Evolutionary conservation across 805 yeast genomes (phyloP).

Genomic region (Hanseniaspora mollemarum): DNA sequence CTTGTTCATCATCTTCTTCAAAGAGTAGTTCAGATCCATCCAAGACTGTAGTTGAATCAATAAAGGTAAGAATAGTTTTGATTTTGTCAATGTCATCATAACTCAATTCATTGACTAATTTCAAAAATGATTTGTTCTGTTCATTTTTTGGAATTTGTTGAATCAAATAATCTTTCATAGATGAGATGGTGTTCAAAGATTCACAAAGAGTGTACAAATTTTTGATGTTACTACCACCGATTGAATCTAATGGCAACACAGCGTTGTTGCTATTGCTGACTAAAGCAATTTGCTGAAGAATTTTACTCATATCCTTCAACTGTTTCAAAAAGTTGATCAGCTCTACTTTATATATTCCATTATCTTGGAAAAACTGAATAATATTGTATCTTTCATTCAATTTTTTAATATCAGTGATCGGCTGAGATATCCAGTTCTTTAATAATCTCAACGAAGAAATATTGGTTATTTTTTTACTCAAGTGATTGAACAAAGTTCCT

Average conservation of each 20-base stretch:
- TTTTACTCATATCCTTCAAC: constrained; percentile 48
- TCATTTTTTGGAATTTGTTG: neutral
- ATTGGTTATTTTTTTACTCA: constrained; percentile 60
- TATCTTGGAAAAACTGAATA: constrained; percentile 35
- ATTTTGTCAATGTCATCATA: constrained; percentile 17
- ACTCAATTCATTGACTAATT: neutral
- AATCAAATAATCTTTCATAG: neutral
- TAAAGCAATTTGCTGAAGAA: constrained; percentile 47
- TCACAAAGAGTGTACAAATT: neutral
- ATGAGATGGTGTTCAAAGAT: neutral
- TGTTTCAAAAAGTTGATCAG: constrained; percentile 28
- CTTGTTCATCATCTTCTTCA: constrained; percentile 22
- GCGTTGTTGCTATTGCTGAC: constrained; percentile 28
- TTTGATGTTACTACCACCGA: neutral
- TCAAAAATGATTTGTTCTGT: neutral
- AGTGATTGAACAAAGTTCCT: constrained; percentile 61
- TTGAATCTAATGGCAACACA: neutral
- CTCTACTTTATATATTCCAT: constrained; percentile 29
- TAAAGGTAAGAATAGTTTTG: constrained; percentile 25
- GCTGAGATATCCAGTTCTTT: constrained; percentile 72
- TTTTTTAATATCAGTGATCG: constrained; percentile 49
- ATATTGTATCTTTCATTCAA: constrained; percentile 46
- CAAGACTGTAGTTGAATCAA: constrained; percentile 14
- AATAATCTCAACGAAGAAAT: constrained; percentile 70
- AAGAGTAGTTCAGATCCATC: constrained; percentile 24